These are phyloP conservation scores for Aspergillus udagawae DNA, from an alignment of 2,329 filamentous ascomycete species.

Conservation along the genomic window DNA sequence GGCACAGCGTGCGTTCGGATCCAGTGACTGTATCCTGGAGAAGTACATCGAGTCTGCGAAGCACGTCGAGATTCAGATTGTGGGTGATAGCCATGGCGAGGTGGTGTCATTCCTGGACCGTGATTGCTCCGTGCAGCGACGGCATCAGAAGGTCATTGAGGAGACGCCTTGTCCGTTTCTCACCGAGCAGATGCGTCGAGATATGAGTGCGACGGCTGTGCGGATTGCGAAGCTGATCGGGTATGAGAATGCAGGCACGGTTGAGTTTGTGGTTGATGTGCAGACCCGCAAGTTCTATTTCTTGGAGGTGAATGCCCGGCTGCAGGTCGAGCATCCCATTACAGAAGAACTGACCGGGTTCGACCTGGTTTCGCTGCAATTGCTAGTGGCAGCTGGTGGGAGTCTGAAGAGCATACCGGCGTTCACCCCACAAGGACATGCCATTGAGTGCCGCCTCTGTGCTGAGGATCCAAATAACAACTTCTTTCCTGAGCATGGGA, in stretches of 20 bases:
- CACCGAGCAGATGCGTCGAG: constrained; percentile 21
- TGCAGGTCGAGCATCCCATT: constrained; percentile 50
- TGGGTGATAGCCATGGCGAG: constrained; percentile 36
- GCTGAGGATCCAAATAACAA: constrained; percentile 41
- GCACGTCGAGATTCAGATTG: constrained; percentile 51
- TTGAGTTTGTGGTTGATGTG: constrained; percentile 46
- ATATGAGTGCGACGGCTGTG: constrained; percentile 38
- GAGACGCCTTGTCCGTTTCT: constrained; percentile 42
- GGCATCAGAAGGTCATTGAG: constrained; percentile 53
- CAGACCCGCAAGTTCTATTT: constrained; percentile 42
- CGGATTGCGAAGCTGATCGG: constrained; percentile 33
- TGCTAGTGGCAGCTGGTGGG: constrained; percentile 34
- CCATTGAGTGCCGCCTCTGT: constrained; percentile 45
- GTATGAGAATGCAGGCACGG: constrained; percentile 43
- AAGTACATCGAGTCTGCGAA: constrained; percentile 40
- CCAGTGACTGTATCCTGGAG: constrained; percentile 42
- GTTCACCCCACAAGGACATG: constrained; percentile 33
- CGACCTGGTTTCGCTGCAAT: constrained; percentile 35
- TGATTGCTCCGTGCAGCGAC: constrained; percentile 50
- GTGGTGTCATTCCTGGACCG: constrained; percentile 37
- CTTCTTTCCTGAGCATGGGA: constrained; percentile 37
- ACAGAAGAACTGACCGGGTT: constrained; percentile 39
- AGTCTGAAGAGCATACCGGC: constrained; percentile 20
- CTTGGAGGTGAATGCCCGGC: constrained; percentile 47
- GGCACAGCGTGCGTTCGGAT: constrained; percentile 42